Evolutionary conservation across 2,329 filamentous ascomycete species (phyloP).

Genomic region (Aspergillus fructus): DNA sequence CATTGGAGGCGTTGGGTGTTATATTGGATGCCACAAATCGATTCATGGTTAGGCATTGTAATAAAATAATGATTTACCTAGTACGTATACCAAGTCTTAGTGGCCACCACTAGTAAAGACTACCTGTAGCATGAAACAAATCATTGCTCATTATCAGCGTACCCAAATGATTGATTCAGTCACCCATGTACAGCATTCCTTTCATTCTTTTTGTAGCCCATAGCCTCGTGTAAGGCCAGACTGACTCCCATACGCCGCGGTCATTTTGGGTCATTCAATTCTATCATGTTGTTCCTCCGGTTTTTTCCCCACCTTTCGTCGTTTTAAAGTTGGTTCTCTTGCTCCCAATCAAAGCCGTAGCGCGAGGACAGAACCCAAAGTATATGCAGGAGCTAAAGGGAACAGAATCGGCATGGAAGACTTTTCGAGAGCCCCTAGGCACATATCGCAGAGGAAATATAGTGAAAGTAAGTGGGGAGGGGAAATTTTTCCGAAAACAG

Average conservation of each 20-base stretch:
- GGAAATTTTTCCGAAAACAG: slow-evolving; percentile 22
- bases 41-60: background rate
- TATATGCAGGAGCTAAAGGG: background rate
- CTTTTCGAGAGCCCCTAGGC: slow-evolving; percentile 16
- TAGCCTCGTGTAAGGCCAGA: slow-evolving; percentile 29
- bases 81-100: background rate
- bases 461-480: slow-evolving; percentile 15
- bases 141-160: background rate
- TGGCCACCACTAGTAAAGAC: background rate
- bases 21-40: background rate
- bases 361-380: background rate
- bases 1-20: slow-evolving; percentile 12
- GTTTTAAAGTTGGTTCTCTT: background rate
- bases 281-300: slow-evolving; percentile 6
- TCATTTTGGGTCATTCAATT: slow-evolving; percentile 18
- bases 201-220: slow-evolving; percentile 9
- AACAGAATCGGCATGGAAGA: slow-evolving; percentile 11
- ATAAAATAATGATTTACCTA: background rate
- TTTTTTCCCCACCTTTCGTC: background rate
- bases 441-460: slow-evolving; percentile 15
- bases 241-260: slow-evolving; percentile 36
- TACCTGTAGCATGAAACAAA: background rate
- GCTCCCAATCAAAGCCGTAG: background rate
- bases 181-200: slow-evolving; percentile 7
- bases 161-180: background rate